A percentile compares a stretch with the other conserved stretches of the same genome.
These are phyloP conservation scores for Xenosphaeropsis pyriputrescens DNA, from an alignment of 2,329 filamentous ascomycete genomes.

Conservation along the genomic window DNA sequence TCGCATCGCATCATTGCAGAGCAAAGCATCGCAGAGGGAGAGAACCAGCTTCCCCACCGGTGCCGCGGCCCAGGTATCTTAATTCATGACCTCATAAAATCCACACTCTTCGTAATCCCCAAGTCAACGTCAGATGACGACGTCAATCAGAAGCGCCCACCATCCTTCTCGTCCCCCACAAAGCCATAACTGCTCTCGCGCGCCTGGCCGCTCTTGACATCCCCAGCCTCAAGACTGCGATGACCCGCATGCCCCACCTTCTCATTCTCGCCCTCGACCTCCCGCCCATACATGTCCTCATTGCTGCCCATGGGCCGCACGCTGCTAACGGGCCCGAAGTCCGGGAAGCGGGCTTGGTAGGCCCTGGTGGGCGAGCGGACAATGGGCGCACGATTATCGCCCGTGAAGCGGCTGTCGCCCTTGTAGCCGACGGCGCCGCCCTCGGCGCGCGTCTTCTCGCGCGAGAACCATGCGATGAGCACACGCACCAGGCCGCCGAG, in stretches of 20 bases:
- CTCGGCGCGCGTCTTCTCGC: conserved; percentile 45
- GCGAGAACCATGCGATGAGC: conserved; percentile 40
- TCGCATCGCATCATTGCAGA: no score
- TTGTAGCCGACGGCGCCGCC: conserved; percentile 27
- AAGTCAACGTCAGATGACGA: no score
- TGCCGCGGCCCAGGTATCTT: no score
- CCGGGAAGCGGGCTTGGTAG: conserved; percentile 6
- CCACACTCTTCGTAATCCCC: no score
- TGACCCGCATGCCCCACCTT: conserved; percentile 1
- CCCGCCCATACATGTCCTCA: conserved; percentile 5
- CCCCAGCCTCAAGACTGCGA: background rate
- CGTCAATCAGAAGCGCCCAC: no score
- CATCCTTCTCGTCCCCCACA: conserved; percentile 1
- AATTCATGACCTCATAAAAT: no score
- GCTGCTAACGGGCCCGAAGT: conserved; percentile 9
- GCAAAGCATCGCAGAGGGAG: no score
- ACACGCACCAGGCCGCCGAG: conserved; percentile 60
- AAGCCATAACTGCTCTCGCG: conserved; percentile 1
- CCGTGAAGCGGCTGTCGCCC: conserved; percentile 6
- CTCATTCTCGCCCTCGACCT: background rate
- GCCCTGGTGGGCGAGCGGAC: background rate
- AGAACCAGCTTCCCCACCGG: no score
- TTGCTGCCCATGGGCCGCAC: conserved; percentile 3
- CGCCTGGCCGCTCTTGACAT: background rate
- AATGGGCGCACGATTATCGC: conserved; percentile 5